A percentile compares a stretch with the other conserved stretches of the same genome.
phyloP scores from a whole-genome alignment of 1,284 basidiomycete species.

The Marasmius fiardii region DNA sequence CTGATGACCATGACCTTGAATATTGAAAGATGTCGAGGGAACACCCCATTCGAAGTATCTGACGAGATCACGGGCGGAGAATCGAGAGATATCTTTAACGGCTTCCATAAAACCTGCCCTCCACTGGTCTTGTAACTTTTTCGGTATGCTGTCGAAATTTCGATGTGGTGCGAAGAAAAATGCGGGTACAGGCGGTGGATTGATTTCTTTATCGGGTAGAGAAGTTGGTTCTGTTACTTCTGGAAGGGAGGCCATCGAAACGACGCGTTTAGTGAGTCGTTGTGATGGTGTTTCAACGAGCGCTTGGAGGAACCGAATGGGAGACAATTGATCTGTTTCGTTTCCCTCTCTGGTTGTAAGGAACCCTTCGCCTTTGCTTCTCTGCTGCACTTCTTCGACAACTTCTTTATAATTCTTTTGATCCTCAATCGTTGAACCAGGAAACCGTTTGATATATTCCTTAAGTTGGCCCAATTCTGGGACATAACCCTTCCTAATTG shows the following conservation, averaged over 20 bases:
- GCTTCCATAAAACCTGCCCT: conserved; percentile 30
- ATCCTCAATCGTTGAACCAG: conserved; percentile 33
- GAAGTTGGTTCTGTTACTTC: background rate
- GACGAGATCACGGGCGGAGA: background rate
- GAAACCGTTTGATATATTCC: conserved; percentile 45
- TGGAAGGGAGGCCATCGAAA: background rate
- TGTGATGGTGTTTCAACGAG: conserved; percentile 17
- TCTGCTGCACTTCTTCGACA: conserved; percentile 27
- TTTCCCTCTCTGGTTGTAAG: conserved; percentile 26
- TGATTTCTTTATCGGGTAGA: background rate
- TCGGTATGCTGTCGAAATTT: background rate
- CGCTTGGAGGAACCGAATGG: conserved; percentile 42
- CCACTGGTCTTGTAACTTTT: conserved; percentile 22
- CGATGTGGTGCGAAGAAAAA: conserved; percentile 11
- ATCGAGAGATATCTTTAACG: conserved; percentile 21
- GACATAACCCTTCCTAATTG: conserved; percentile 35
- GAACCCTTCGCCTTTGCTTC: background rate
- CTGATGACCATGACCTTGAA: background rate
- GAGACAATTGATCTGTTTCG: conserved; percentile 37
- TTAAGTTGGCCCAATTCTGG: conserved; percentile 43
- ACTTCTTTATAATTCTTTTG: conserved; percentile 35
- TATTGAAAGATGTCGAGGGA: background rate
- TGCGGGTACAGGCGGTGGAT: background rate
- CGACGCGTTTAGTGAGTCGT: no score
- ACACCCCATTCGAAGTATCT: background rate